phyloP scores from a whole-genome alignment of 345 rosid genomes.

The Euclidium syriacum region DNA sequence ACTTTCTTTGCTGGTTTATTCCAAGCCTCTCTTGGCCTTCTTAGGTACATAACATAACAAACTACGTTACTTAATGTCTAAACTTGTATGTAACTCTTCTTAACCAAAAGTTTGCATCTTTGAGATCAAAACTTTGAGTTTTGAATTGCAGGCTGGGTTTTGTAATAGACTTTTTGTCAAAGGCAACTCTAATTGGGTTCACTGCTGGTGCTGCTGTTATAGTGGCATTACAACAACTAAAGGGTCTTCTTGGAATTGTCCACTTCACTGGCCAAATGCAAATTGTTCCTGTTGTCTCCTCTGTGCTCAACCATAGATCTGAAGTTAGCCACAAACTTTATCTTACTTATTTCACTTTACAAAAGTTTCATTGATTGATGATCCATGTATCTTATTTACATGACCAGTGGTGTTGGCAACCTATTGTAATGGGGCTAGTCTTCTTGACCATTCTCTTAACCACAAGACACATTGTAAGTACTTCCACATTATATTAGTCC shows the following conservation, averaged over 20 bases:
- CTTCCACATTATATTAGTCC: neutral
- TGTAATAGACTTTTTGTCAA: conserved; percentile 89
- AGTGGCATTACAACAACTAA: conserved; percentile 88
- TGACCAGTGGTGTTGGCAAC: conserved; percentile 93
- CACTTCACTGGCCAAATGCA: conserved; percentile 94
- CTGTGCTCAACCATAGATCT: conserved; percentile 42
- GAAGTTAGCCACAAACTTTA: conserved; percentile 46
- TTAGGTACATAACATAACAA: no score
- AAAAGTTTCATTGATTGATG: no score
- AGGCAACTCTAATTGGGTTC: conserved; percentile 92
- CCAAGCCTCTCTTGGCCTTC: conserved; percentile 83
- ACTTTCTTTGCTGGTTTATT: conserved; percentile 98
- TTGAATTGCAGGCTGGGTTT: conserved; percentile 72
- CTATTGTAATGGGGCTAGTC: conserved; percentile 59
- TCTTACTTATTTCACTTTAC: conserved; percentile 6
- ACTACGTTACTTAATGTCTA: no score
- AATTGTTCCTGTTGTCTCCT: conserved; percentile 58
- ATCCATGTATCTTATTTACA: neutral
- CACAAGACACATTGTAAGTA: conserved; percentile 84
- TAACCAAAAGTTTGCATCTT: neutral
- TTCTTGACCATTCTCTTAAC: conserved; percentile 65
- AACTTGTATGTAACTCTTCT: no score
- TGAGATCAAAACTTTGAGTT: neutral
- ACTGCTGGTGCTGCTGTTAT: conserved; percentile 98
- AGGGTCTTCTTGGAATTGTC: conserved; percentile 90